Base-by-base conservation (phyloP, 192 early-diverging fungal species). In the Entomortierella lignicola region DNA sequence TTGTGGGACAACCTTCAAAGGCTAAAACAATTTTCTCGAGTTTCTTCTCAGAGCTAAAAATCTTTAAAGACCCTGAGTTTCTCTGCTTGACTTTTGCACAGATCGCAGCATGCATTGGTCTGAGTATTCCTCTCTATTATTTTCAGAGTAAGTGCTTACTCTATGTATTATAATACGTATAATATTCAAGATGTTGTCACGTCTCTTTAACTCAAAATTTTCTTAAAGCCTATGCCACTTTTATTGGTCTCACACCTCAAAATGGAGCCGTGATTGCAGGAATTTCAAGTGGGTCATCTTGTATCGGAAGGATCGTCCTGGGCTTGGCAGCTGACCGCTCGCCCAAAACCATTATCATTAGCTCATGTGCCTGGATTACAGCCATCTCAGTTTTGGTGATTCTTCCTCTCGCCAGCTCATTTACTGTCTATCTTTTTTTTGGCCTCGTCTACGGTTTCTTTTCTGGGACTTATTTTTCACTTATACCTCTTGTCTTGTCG, bases 211-310 rank as follows among this genome's bases (percentile, higher is more conserved):
- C n/a, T n/a, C n/a, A n/a, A n/a, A n/a, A 7, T 37, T 10, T 7
- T 7, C 2, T 8, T 23, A 60, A 85, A 63, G 85, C 85, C 3
- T 90, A 85, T 56, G 84, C 89, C 3, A 82, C 86, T 32, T 84
- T 84, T 43, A 85, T 89, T 42, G 91, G 89, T 17, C 63, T 92
- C 23, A 77, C 89, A 4, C 71, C 80, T 44, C 82, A 85, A 55
- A 81, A 81, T 23, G 91, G 89, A 0, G 91, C 91, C 5, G 72
- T 92, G 52, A 84, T 89, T 29, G 66, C 87, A 23, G 87, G 88
- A n/a, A 69, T 93, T 15, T 83, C 89, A 44, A 93, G 91, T 63
- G 91, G 86, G 8, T 88, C 89, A 31, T 85, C 87, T 2, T 87
- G 86, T 55, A 55, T 85, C 8, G 92, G 92, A 0, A 82, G 92